A percentile compares a stretch with the other conserved stretches of the same genome.
Evolutionary conservation across 768 basidiomycete species (phyloP).

Genomic region (Rhizopogon sp.): DNA sequence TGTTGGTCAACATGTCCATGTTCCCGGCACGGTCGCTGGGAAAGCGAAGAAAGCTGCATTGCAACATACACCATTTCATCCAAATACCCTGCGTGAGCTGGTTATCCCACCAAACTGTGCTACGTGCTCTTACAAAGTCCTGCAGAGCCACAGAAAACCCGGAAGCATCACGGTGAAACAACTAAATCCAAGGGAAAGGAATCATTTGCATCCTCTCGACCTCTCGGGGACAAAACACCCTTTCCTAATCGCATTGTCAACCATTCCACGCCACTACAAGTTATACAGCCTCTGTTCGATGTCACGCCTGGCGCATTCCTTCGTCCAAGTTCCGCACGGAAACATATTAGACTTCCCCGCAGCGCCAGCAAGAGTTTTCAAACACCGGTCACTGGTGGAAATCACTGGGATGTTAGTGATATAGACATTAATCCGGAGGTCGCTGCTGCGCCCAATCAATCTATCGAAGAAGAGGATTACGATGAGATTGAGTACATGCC

Average conservation of each 20-base stretch:
- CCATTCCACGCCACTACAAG: slow-evolving; percentile 11
- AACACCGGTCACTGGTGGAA: slow-evolving; percentile 61
- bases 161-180: not conserved
- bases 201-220: slow-evolving; percentile 31
- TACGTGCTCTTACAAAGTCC: not conserved
- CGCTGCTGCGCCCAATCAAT: slow-evolving; percentile 17
- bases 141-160: not conserved
- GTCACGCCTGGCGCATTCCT: slow-evolving; percentile 26
- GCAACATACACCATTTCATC: slow-evolving; percentile 31
- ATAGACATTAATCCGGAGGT: slow-evolving; percentile 30
- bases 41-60: slow-evolving; percentile 37
- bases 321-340: slow-evolving; percentile 66
- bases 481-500: slow-evolving; percentile 55
- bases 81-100: slow-evolving; percentile 24
- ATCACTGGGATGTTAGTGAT: slow-evolving; percentile 77
- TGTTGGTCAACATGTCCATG: slow-evolving; percentile 27
- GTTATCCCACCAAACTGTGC: too few relatives aligned
- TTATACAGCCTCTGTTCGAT: slow-evolving; percentile 23
- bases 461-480: slow-evolving; percentile 26
- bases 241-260: slow-evolving; percentile 54
- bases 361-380: slow-evolving; percentile 49
- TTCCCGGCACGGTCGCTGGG: slow-evolving; percentile 36
- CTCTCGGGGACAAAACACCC: slow-evolving; percentile 73
- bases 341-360: slow-evolving; percentile 52
- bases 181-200: slow-evolving; percentile 16